Percentiles rank a stretch among this genome's conserved stretches.
These are phyloP conservation scores for Hirschioporus abietinus DNA, from an alignment of 768 basidiomycete species.

Conservation along the genomic window DNA sequence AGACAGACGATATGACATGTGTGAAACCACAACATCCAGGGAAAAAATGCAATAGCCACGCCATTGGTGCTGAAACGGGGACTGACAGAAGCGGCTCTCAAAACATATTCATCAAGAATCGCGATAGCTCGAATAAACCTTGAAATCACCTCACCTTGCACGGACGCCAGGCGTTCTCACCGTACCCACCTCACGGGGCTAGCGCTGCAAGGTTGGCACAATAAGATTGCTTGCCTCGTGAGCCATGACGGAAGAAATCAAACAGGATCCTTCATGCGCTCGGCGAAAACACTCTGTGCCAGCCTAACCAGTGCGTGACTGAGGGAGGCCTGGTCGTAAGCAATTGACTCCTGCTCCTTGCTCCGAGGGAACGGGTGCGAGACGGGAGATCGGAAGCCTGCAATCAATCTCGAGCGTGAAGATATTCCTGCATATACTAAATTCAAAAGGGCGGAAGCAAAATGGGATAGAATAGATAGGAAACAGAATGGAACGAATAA, in stretches of 20 bases:
- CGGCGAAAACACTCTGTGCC: neutral
- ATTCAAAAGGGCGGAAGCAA: conserved; percentile 1
- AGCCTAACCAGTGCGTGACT: neutral
- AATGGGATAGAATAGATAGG: neutral
- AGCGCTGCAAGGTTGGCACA: neutral
- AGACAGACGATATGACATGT: neutral
- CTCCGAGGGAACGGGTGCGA: neutral
- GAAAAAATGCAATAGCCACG: conserved; percentile 1
- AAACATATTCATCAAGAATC: neutral
- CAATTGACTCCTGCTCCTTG: neutral
- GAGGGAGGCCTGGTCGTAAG: neutral
- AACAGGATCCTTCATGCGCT: neutral
- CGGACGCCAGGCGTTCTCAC: neutral
- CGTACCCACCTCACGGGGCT: neutral
- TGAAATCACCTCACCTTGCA: neutral
- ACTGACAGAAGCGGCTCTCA: neutral
- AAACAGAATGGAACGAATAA: neutral
- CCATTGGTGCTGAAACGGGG: neutral
- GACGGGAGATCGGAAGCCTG: neutral
- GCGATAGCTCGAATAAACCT: neutral
- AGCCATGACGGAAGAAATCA: neutral
- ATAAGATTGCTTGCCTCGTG: neutral
- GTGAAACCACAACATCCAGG: neutral
- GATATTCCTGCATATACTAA: conserved; percentile 1
- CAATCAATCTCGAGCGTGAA: neutral